Base-by-base conservation (phyloP, 148 eudicot genomes). In the Rhododendron ferrugineum region DNA sequence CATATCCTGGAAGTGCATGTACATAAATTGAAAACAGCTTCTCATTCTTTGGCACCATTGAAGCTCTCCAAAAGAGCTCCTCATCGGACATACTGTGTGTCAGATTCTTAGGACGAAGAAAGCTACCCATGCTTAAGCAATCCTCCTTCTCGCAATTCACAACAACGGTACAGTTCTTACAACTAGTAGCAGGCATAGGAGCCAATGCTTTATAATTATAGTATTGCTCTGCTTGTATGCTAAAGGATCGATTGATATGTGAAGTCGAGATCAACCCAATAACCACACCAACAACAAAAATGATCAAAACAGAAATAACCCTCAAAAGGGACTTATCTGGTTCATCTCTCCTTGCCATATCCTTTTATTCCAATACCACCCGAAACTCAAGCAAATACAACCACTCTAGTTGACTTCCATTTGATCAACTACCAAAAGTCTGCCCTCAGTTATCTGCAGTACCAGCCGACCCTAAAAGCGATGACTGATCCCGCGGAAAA, bases 201-300 rank as follows among this genome's bases (percentile, higher is more conserved):
- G 81, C 75, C 34, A 74, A 49, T 3, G 44, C 78, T 47, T 81
- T 85, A 32, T 82, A 85, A 64, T 42, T 84, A 80, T 88, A 87
- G n/a, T 85, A 85, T 8, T 81, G 74, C 49, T 90, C 87, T 3
- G 83, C 80, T 22, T 86, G 87, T 36, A 88, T 84, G 23, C 85
- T 87, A 56, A 90, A 81, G 79, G 90, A 92, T 36, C 87, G 82
- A 86, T 89, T 89, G n/a, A 95, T 86, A 81, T 93, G 93, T 3
- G 96, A 92, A 23, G 95, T 93, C 26, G 95, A 92, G 4, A 87
- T 84, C 84, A 95, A 86, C 40, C 98, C 96, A 32, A 95, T 85
- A 8, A 93, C 93, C 77, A 95, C 88, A 16, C 98, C 98, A 10
- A 89, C 78, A 9, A 95, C 94, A 84, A 93, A 93, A 14, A 93